Base-by-base conservation (phyloP, 441 rosid species). In the Dalechampia spathulata region DNA sequence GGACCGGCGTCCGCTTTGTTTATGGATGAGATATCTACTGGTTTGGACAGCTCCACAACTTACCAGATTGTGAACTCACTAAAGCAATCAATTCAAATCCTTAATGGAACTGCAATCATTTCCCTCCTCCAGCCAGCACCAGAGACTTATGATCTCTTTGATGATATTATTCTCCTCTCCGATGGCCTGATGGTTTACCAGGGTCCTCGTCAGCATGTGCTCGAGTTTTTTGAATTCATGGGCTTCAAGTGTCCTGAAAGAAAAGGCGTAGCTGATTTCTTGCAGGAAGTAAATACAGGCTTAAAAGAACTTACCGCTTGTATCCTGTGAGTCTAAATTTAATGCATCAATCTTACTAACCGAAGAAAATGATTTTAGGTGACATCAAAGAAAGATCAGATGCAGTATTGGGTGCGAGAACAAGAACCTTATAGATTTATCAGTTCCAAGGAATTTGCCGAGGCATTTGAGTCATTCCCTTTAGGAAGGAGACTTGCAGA, bases 11-110 rank as follows among this genome's bases (percentile, higher is more conserved):
- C 57, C 5, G 93, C 80, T 44, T 53, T 90, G 45, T 85, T 90
- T 66, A 90, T 90, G 97, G 96, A 85, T 27, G 94, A 90, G 78
- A 90, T 90, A 74, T 90, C 97, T 0, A 90, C 96, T 12, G 96
- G 97, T 52, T 61, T 90, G 72, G 97, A 90, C 62, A 87, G 96
- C 64, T 90, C 97, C 6, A 90, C 97, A 0, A 87, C 96, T 5
- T 87, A 60, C 62, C 94, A 83, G 67, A 87, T 90, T 19, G 89
- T 87, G 62, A 87, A 87, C 63, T 81, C 85, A 3, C 68, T 90
- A 16, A 80, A 67, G 75, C 83, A 86, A 63, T 63, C 54, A 13
- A 70, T 83, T 59, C 98, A 87, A 54, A 83, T 91, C 71, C 74
- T 91, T 40, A 68, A 78, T 20, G 96, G 93, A 55, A 68, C 74